A percentile compares a stretch with the other conserved stretches of the same genome.
Evolutionary conservation across 2,329 filamentous ascomycete species (phyloP).

Genomic region (Fusarium compactum): DNA sequence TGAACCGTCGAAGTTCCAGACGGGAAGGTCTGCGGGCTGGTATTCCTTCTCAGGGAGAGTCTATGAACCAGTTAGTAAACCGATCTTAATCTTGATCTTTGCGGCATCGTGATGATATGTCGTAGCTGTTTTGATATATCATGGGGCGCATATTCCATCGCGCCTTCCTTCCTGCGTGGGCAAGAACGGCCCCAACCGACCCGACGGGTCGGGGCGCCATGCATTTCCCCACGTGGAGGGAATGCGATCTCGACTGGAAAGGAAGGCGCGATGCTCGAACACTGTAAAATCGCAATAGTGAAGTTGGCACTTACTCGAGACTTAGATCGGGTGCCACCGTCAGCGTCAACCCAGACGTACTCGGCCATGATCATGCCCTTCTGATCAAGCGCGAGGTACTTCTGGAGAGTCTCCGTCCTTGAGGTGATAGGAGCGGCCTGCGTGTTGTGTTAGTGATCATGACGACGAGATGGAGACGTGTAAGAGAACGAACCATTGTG

Average conservation of each 20-base stretch:
- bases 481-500: conserved; percentile 38
- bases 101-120: not conserved
- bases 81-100: not conserved
- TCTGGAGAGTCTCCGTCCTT: conserved; percentile 70
- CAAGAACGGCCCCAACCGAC: conserved; percentile 19
- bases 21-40: conserved; percentile 64
- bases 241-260: conserved; percentile 16
- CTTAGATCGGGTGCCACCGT: conserved; percentile 90
- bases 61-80: conserved; percentile 48
- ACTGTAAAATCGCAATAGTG: conserved; percentile 18
- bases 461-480: not conserved
- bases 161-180: not conserved
- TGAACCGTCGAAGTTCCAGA: conserved; percentile 76
- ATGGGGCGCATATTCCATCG: not conserved
- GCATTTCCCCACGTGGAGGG: conserved; percentile 4
- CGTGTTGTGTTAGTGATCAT: conserved; percentile 26
- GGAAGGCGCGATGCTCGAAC: conserved; percentile 25
- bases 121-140: not conserved
- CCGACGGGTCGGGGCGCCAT: conserved; percentile 13
- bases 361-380: conserved; percentile 90
- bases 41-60: conserved; percentile 64
- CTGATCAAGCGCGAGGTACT: conserved; percentile 93
- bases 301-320: conserved; percentile 79
- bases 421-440: conserved; percentile 40
- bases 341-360: conserved; percentile 95